These are phyloP conservation scores for Pseudoturritis turrita DNA, from an alignment of 345 rosid genomes.

Conservation along the genomic window DNA sequence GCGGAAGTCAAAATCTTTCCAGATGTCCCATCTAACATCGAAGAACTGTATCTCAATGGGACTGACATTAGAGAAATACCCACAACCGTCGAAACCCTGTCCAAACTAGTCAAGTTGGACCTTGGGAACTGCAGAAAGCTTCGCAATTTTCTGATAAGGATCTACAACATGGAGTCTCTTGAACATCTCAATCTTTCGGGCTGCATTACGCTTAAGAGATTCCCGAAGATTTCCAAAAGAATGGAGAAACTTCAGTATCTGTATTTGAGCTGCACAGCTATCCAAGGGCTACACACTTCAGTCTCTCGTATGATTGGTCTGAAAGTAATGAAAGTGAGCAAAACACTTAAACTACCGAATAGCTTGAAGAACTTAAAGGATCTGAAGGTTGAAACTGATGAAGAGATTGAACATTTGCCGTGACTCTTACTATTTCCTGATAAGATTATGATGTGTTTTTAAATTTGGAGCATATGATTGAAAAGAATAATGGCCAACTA, in stretches of 20 bases:
- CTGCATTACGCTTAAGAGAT: neutral
- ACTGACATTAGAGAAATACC: neutral
- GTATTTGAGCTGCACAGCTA: slow-evolving; percentile 3
- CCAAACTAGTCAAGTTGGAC: slow-evolving; percentile 5
- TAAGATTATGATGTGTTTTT: neutral
- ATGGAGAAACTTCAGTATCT: neutral
- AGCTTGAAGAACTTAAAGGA: slow-evolving; percentile 3
- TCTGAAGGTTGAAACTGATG: neutral
- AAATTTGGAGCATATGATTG: neutral
- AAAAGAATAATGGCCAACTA: neutral
- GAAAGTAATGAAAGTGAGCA: slow-evolving; percentile 10
- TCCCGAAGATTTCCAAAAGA: neutral
- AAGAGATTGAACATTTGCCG: neutral
- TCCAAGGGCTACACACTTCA: neutral
- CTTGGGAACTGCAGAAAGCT: slow-evolving; percentile 11
- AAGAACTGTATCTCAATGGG: slow-evolving; percentile 4
- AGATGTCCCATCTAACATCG: slow-evolving; percentile 1
- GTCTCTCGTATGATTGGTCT: neutral
- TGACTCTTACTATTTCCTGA: neutral
- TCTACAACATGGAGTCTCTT: slow-evolving; percentile 13
- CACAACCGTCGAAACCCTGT: neutral
- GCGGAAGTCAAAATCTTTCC: neutral
- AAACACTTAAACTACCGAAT: neutral
- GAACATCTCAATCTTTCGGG: slow-evolving; percentile 19
- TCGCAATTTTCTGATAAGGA: neutral